Evolutionary conservation across 768 basidiomycete genomes (phyloP).

Genomic region (Leccinum subgranulosum): DNA sequence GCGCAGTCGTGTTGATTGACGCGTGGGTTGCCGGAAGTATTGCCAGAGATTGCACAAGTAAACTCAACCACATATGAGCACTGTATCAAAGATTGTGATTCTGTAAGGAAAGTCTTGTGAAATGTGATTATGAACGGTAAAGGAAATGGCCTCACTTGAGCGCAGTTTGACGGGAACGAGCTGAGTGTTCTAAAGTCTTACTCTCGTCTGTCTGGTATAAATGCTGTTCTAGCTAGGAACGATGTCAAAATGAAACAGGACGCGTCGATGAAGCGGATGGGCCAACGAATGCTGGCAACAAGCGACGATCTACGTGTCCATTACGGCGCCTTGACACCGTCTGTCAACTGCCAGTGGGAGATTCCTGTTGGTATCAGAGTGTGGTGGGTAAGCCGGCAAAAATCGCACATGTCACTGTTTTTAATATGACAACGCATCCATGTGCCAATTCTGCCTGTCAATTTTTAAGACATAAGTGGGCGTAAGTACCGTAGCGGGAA

Average conservation of each 20-base stretch:
- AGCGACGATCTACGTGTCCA: not conserved
- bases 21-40: not conserved
- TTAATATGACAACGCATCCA: too few species aligned
- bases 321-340: too few species aligned
- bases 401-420: too few species aligned
- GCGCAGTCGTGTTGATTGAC: not conserved
- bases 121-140: too few species aligned
- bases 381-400: too few species aligned
- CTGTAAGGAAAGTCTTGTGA: too few species aligned
- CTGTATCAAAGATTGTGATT: not conserved
- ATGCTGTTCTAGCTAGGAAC: not conserved
- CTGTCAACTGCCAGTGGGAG: too few species aligned
- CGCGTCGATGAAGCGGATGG: not conserved
- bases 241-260: not conserved
- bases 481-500: too few species aligned
- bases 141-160: not conserved
- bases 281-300: not conserved
- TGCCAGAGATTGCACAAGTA: not conserved
- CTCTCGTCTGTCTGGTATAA: not conserved
- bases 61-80: too few species aligned
- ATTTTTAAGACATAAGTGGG: too few species aligned
- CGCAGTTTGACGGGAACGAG: not conserved
- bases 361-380: too few species aligned
- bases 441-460: too few species aligned
- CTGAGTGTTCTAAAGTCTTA: not conserved